Conservation (phyloP, 768 basidiomycete species). For the Thelephora ganbajun region DNA sequence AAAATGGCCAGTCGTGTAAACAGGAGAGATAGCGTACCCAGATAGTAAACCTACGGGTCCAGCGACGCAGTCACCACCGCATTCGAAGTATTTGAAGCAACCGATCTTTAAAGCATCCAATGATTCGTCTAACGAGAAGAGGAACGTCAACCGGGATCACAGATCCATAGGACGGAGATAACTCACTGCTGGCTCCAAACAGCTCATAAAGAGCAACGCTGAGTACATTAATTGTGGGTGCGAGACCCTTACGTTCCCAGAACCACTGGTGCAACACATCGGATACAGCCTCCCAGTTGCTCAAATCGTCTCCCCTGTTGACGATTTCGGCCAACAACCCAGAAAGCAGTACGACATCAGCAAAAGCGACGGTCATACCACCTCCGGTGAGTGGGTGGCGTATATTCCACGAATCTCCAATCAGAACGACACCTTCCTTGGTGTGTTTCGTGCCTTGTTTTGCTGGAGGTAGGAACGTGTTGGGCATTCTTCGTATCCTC, state of each 20-base stretch:
- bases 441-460: conserved; percentile 36
- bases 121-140: conserved; percentile 34
- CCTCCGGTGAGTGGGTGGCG: conserved; percentile 96
- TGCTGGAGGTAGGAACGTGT: conserved; percentile 78
- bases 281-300: conserved; percentile 39
- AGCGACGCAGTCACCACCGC: conserved; percentile 76
- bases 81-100: conserved; percentile 96
- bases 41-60: conserved; percentile 87
- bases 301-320: conserved; percentile 13
- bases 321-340: conserved; percentile 37
- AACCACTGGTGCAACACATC: conserved; percentile 58
- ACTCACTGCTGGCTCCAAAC: conserved; percentile 85
- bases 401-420: conserved; percentile 99
- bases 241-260: conserved; percentile 73
- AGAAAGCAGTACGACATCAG: conserved; percentile 68
- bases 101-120: conserved; percentile 60
- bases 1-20: not conserved
- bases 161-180: not conserved
- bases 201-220: conserved; percentile 89
- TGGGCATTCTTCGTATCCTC: conserved; percentile 86
- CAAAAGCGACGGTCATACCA: conserved; percentile 93
- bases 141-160: conserved; percentile 1
- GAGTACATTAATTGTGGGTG: conserved; percentile 83
- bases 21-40: conserved; percentile 38
- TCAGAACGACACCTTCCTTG: conserved; percentile 64